These are phyloP conservation scores for Cryomyces antarcticus DNA, from an alignment of 495 filamentous ascomycete species.

Conservation along the genomic window DNA sequence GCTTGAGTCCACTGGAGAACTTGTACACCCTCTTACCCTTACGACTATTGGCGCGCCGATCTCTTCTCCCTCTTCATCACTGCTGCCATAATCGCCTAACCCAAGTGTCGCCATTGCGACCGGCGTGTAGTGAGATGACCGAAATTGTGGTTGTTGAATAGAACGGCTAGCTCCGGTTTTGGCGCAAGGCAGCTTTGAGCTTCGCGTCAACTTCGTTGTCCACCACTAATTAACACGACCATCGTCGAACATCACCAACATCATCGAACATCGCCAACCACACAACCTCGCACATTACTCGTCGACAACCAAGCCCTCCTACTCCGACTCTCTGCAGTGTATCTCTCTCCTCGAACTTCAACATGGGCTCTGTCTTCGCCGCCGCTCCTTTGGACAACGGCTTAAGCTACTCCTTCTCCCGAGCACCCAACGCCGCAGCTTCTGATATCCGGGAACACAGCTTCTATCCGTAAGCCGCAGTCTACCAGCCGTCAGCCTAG, in stretches of 20 bases:
- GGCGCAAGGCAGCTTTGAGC: not conserved
- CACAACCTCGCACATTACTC: not conserved
- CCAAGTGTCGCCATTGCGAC: constrained; percentile 30
- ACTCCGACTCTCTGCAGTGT: not conserved
- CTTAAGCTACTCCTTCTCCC: constrained; percentile 40
- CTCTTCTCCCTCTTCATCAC: constrained; percentile 45
- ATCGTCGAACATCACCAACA: not conserved
- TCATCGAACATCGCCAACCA: not conserved
- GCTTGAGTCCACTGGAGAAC: no score
- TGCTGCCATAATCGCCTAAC: constrained; percentile 55
- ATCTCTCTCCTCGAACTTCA: not conserved
- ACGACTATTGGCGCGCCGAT: no score
- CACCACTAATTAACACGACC: not conserved
- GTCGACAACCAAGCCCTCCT: not conserved
- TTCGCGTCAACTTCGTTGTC: not conserved
- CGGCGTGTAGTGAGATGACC: not conserved
- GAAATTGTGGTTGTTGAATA: not conserved
- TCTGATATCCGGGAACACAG: constrained; percentile 45
- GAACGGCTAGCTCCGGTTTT: not conserved
- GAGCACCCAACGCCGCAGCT: constrained; percentile 22
- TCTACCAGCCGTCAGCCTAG: constrained; percentile 3
- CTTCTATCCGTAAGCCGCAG: constrained; percentile 63
- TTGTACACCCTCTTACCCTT: no score
- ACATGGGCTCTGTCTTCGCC: constrained; percentile 20
- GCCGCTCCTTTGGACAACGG: constrained; percentile 11